Evolutionary conservation across 2,329 filamentous ascomycete genomes (phyloP).

Genomic region (Camptophora hylomeconis): DNA sequence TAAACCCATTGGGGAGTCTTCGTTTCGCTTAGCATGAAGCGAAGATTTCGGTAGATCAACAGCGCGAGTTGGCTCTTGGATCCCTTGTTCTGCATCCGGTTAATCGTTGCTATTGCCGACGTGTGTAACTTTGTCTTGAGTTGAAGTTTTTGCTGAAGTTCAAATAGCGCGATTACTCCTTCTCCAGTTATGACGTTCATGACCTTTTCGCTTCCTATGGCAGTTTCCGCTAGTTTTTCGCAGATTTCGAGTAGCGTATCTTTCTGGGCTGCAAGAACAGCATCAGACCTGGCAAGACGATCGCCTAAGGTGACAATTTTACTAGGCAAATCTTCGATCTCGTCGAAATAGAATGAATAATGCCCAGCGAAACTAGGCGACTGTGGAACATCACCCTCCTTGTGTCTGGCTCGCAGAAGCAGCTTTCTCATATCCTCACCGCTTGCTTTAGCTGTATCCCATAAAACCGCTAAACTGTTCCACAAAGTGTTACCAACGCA

Average conservation of each 20-base stretch:
- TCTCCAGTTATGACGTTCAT: conserved; percentile 12
- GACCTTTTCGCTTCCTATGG: conserved; percentile 7
- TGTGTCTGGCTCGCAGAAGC: no score
- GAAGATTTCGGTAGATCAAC: conserved; percentile 29
- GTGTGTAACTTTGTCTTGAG: conserved; percentile 6
- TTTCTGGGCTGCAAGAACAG: conserved; percentile 3
- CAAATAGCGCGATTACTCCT: conserved; percentile 10
- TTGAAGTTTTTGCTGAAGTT: conserved; percentile 5
- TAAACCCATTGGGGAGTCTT: conserved; percentile 1
- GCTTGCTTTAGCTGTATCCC: neutral
- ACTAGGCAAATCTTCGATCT: conserved; percentile 11
- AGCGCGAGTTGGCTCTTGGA: conserved; percentile 15
- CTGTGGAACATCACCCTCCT: neutral
- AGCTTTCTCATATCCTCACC: neutral
- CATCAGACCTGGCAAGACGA: conserved; percentile 9
- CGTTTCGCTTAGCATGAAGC: conserved; percentile 14
- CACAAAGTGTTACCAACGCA: conserved; percentile 22
- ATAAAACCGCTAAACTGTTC: conserved; percentile 16
- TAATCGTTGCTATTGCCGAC: conserved; percentile 19
- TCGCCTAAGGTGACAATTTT: conserved; percentile 17
- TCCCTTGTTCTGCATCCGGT: conserved; percentile 18
- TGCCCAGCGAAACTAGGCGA: neutral
- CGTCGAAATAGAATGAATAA: neutral
- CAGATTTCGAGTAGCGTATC: conserved; percentile 8
- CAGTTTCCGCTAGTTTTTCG: neutral